Percentiles rank a stretch among this genome's conserved stretches.
Conservation (phyloP, 192 early-diverging fungal genomes). For the Powellomyces hirtus region DNA sequence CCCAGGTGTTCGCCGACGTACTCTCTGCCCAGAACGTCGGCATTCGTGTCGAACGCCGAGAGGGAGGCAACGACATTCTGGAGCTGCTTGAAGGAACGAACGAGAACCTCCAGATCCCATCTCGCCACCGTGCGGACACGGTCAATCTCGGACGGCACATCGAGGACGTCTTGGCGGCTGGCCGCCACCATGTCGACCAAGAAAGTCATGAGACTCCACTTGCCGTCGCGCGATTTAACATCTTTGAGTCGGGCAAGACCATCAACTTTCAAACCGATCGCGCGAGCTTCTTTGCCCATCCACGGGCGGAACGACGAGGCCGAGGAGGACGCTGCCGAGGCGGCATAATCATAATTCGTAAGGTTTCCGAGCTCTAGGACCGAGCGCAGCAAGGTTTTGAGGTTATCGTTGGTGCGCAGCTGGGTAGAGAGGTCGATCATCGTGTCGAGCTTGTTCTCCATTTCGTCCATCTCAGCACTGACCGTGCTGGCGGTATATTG, state of each 20-base stretch:
- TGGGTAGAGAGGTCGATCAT: constrained; percentile 30
- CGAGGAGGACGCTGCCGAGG: background rate
- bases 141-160: background rate
- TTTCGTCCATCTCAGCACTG: constrained; percentile 32
- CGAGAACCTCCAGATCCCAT: constrained; percentile 14
- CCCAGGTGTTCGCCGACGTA: constrained; percentile 25
- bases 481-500: constrained; percentile 36
- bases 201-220: constrained; percentile 56
- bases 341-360: constrained; percentile 51
- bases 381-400: constrained; percentile 47
- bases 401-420: constrained; percentile 34
- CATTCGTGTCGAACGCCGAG: constrained; percentile 29
- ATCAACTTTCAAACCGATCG: constrained; percentile 57
- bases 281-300: constrained; percentile 56
- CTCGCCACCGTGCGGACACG: background rate
- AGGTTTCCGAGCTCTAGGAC: constrained; percentile 52
- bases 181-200: constrained; percentile 52
- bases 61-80: constrained; percentile 39
- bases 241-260: constrained; percentile 52
- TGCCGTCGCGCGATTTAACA: constrained; percentile 57
- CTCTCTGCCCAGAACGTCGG: constrained; percentile 19
- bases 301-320: constrained; percentile 43
- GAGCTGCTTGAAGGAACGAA: background rate
- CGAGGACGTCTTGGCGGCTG: constrained; percentile 33
- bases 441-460: constrained; percentile 29